Conservation (phyloP, 805 yeast species). For the Schizosaccharomyces osmophilus region DNA sequence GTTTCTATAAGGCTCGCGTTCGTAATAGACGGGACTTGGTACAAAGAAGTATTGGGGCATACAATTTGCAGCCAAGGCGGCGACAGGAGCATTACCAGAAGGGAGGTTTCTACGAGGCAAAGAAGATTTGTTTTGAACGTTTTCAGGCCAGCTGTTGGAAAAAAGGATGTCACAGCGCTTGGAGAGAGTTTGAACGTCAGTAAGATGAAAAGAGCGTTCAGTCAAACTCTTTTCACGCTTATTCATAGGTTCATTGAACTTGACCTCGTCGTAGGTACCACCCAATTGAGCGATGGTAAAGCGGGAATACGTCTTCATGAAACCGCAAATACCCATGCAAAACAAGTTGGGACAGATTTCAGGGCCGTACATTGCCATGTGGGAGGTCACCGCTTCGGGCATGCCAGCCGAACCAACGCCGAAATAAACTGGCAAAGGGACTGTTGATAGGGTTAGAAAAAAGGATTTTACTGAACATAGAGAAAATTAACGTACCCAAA, state of each 20-base stretch:
- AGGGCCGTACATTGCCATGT: not conserved
- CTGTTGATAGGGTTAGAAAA: constrained; percentile 1
- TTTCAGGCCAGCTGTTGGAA: constrained; percentile 8
- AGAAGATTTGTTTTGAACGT: constrained; percentile 6
- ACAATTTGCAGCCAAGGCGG: constrained; percentile 4
- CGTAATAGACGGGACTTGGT: constrained; percentile 7
- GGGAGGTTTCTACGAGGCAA: not conserved
- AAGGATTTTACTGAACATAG: too few relatives aligned
- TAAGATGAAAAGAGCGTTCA: constrained; percentile 4
- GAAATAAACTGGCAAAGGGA: constrained; percentile 2
- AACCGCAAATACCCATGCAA: constrained; percentile 5
- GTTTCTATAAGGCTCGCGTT: constrained; percentile 10
- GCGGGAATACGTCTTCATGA: constrained; percentile 4
- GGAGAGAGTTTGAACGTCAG: constrained; percentile 5
- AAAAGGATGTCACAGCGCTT: constrained; percentile 8
- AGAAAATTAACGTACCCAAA: constrained; percentile 3
- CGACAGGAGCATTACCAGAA: not conserved
- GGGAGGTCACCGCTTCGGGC: not conserved
- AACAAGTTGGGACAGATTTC: constrained; percentile 4
- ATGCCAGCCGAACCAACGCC: not conserved
- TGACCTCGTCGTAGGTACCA: not conserved
- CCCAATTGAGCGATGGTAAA: constrained; percentile 5
- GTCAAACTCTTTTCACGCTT: not conserved
- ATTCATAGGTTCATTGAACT: not conserved
- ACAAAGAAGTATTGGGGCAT: constrained; percentile 10